Conservation (phyloP, 495 filamentous ascomycete species). For the Pyronema domesticum region DNA sequence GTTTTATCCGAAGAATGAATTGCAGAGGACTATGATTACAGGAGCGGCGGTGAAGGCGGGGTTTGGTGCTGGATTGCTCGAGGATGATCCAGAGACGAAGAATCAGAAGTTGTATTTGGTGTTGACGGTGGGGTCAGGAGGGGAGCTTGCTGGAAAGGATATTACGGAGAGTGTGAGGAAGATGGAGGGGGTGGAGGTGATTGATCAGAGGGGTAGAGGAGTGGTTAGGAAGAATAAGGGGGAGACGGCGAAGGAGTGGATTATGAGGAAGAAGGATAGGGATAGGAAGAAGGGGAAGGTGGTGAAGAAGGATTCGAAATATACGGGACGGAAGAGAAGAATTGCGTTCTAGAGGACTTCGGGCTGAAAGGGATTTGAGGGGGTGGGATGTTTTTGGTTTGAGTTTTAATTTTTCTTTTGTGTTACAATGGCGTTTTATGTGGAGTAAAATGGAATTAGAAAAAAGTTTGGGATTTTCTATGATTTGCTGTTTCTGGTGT, state of each 20-base stretch:
- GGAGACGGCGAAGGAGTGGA: constrained; percentile 80
- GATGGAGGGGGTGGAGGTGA: constrained; percentile 74
- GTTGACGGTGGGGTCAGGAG: constrained; percentile 68
- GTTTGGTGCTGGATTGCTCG: constrained; percentile 84
- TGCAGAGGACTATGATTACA: constrained; percentile 79
- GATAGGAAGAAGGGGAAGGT: constrained; percentile 88
- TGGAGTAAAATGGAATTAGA: no score
- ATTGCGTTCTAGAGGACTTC: constrained; percentile 28
- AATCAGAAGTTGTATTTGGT: constrained; percentile 89
- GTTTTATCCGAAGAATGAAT: constrained; percentile 93
- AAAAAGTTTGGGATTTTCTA: no score
- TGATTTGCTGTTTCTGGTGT: no score
- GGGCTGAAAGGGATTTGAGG: no score
- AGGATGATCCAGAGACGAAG: constrained; percentile 92
- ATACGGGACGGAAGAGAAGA: constrained; percentile 76
- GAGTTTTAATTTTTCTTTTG: background rate
- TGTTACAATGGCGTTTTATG: no score
- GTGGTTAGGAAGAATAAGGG: constrained; percentile 36
- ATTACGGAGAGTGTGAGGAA: constrained; percentile 72
- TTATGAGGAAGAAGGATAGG: constrained; percentile 86
- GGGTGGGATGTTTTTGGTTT: background rate
- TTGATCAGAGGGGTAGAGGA: constrained; percentile 48
- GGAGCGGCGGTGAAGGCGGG: constrained; percentile 76
- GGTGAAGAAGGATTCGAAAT: constrained; percentile 77
- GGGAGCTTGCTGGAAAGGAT: constrained; percentile 42